phyloP scores from a whole-genome alignment of 768 basidiomycete genomes.

The Cystobasidium tubakii region DNA sequence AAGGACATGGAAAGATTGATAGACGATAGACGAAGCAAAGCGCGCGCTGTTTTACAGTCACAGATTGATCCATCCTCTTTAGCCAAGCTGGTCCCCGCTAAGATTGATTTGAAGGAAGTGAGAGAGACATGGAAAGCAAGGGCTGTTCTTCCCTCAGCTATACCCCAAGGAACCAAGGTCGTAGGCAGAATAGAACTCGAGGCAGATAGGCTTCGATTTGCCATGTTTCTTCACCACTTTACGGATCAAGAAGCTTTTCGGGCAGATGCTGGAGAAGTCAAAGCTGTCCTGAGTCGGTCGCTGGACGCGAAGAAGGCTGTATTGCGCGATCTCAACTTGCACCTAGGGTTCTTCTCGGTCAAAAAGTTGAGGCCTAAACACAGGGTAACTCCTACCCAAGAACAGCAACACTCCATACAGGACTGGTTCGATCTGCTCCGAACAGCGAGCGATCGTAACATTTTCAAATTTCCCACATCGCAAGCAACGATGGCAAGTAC shows the following conservation, averaged over 20 bases:
- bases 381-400: constrained; percentile 31
- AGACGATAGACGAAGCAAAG: constrained; percentile 66
- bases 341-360: constrained; percentile 38
- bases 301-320: not conserved
- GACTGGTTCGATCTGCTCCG: constrained; percentile 39
- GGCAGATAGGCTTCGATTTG: constrained; percentile 61
- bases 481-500: constrained; percentile 36
- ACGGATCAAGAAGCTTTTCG: constrained; percentile 69
- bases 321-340: constrained; percentile 35
- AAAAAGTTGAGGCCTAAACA: constrained; percentile 31
- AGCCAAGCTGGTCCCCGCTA: not conserved
- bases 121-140: not conserved
- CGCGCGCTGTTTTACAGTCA: constrained; percentile 51
- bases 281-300: constrained; percentile 38
- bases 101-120: constrained; percentile 8
- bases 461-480: constrained; percentile 37
- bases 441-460: constrained; percentile 29
- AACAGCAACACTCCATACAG: constrained; percentile 20
- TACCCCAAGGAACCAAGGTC: constrained; percentile 47
- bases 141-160: constrained; percentile 54
- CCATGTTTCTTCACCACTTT: constrained; percentile 74
- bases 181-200: constrained; percentile 69
- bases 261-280: constrained; percentile 70
- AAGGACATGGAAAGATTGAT: constrained; percentile 71
- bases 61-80: not conserved